phyloP scores from a whole-genome alignment of 2,329 filamentous ascomycete genomes.

The Atkinsonella hypoxylon region DNA sequence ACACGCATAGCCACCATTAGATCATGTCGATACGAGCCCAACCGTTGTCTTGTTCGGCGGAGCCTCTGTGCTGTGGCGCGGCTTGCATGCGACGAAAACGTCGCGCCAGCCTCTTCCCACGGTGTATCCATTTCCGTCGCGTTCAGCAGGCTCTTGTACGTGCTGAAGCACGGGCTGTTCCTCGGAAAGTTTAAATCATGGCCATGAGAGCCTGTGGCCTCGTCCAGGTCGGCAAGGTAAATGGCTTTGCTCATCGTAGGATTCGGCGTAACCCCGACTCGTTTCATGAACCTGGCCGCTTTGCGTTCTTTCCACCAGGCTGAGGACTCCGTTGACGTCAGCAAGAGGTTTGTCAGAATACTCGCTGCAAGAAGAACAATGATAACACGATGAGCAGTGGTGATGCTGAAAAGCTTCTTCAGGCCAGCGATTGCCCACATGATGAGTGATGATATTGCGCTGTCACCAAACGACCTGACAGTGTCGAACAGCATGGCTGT shows the following conservation, averaged over 20 bases:
- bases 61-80: conserved; percentile 51
- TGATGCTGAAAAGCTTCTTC: conserved; percentile 52
- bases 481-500: conserved; percentile 62
- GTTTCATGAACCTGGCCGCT: conserved; percentile 68
- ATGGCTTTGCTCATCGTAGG: conserved; percentile 73
- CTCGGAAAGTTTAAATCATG: conserved; percentile 23
- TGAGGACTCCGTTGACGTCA: conserved; percentile 60
- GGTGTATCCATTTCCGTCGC: conserved; percentile 45
- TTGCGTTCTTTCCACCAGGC: conserved; percentile 79
- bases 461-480: conserved; percentile 60
- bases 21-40: conserved; percentile 80
- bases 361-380: conserved; percentile 58
- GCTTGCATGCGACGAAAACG: conserved; percentile 35
- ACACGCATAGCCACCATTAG: conserved; percentile 81
- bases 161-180: conserved; percentile 47
- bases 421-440: conserved; percentile 62
- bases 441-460: conserved; percentile 62
- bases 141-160: conserved; percentile 48
- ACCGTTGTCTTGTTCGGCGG: conserved; percentile 66
- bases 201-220: conserved; percentile 34
- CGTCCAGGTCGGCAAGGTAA: conserved; percentile 70
- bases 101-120: conserved; percentile 38
- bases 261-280: conserved; percentile 70
- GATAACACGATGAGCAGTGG: conserved; percentile 64
- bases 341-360: conserved; percentile 58